A percentile compares a stretch with the other conserved stretches of the same genome.
phyloP scores from a whole-genome alignment of 768 basidiomycete genomes.

The Amanita rubescens region DNA sequence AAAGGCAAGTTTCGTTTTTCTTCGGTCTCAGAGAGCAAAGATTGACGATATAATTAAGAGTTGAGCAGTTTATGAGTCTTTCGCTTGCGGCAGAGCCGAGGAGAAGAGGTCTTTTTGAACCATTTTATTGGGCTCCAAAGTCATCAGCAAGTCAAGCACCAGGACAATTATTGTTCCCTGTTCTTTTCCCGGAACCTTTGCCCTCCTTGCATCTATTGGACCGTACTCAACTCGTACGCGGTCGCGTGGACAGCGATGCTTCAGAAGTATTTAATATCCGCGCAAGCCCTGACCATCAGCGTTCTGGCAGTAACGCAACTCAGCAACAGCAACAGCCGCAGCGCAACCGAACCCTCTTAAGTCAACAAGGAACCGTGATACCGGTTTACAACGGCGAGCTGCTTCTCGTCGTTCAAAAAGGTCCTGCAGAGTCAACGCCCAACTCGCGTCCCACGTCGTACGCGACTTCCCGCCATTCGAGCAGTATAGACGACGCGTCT shows the following conservation, averaged over 20 bases:
- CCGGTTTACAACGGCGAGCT: slow-evolving; percentile 72
- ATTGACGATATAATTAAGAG: slow-evolving; percentile 30
- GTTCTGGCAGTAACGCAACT: slow-evolving; percentile 19
- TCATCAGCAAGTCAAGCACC: slow-evolving; percentile 21
- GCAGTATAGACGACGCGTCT: slow-evolving; percentile 43
- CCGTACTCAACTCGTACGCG: slow-evolving; percentile 53
- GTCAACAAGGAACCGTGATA: slow-evolving; percentile 60
- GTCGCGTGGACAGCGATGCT: slow-evolving; percentile 63
- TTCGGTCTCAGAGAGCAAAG: slow-evolving; percentile 1
- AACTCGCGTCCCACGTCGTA: slow-evolving; percentile 54
- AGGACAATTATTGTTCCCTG: slow-evolving; percentile 48
- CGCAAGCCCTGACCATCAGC: slow-evolving; percentile 13
- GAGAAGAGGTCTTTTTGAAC: slow-evolving; percentile 68
- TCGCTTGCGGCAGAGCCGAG: slow-evolving; percentile 72
- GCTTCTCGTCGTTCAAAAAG: slow-evolving; percentile 57
- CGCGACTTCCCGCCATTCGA: slow-evolving; percentile 62
- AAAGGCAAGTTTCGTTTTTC: slow-evolving; percentile 36
- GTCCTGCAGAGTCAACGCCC: slow-evolving; percentile 32
- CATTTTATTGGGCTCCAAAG: slow-evolving; percentile 61
- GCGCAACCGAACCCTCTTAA: slow-evolving; percentile 32
- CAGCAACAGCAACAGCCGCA: slow-evolving; percentile 28
- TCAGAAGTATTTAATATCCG: slow-evolving; percentile 49
- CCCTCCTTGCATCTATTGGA: slow-evolving; percentile 65
- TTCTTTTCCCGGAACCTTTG: slow-evolving; percentile 71
- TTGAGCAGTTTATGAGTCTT: slow-evolving; percentile 73